Percentiles rank a stretch among this genome's conserved stretches.
phyloP scores from a whole-genome alignment of 768 basidiomycete species.

The Baorangia bicolor region DNA sequence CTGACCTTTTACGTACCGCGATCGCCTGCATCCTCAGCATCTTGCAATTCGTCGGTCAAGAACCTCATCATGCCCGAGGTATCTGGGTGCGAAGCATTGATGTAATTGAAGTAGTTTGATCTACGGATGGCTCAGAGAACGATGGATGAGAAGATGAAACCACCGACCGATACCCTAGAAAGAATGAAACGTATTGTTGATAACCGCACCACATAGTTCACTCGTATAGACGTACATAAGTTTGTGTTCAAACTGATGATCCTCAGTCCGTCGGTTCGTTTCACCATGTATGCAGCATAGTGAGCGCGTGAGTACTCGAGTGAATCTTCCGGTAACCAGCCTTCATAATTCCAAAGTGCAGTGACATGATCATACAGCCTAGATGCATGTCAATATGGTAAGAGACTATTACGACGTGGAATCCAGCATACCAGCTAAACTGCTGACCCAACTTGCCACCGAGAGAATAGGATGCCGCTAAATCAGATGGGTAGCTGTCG shows the following conservation, averaged over 20 bases:
- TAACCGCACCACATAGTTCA: background rate
- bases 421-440: constrained; percentile 56
- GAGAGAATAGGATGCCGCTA: constrained; percentile 61
- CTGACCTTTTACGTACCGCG: constrained; percentile 44
- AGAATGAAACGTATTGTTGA: background rate
- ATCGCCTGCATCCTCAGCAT: constrained; percentile 73
- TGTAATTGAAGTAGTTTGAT: constrained; percentile 74
- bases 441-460: constrained; percentile 54
- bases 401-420: background rate
- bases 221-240: constrained; percentile 50
- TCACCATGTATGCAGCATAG: constrained; percentile 73
- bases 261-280: constrained; percentile 61
- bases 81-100: constrained; percentile 70
- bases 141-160: background rate
- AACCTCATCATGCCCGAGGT: constrained; percentile 75
- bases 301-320: constrained; percentile 60
- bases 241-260: constrained; percentile 78
- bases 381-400: background rate
- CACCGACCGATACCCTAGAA: constrained; percentile 34
- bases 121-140: constrained; percentile 30
- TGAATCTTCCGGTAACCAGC: constrained; percentile 62
- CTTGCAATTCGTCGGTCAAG: constrained; percentile 75
- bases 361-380: constrained; percentile 82
- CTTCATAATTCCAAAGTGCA: constrained; percentile 64
- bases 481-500: constrained; percentile 59